Base-by-base conservation (phyloP, 768 basidiomycete species). In the Multifurca ochricompacta region DNA sequence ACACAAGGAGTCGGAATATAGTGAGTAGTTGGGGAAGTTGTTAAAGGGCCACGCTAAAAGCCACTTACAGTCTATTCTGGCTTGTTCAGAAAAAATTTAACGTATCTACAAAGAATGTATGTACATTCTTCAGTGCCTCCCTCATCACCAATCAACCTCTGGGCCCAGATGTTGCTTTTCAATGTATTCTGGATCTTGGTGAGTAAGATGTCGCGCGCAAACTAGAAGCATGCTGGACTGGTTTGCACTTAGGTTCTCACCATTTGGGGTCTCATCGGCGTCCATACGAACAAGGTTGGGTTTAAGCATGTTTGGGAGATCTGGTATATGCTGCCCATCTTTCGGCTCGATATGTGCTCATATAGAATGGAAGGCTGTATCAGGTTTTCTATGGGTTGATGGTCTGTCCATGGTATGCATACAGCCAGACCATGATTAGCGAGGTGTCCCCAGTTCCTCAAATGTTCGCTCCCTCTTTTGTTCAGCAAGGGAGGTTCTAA, bases 301-400 rank as follows among this genome's bases (percentile, higher is more conserved):
- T 89, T 88, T 71, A 86, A 91, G 67, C 83, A 89, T 63, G 78
- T 82, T 55, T 89, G 87, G 86, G 87, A 89, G 66, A 79, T 86
- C 28, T 86, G 85, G 82, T 81, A 59, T 51, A 68, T 51, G 5
- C 19, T 19, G 6, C 34, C 32, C 43, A 9, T 35, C n/a, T 37
- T 28, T 32, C 19, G 25, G 25, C 13, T 16, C 0, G 30, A 36
- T 23, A 37, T 16, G 31, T 11, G 11, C 31, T 51, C n/a, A 46
- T 56, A 23, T 19, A 5, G 7, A 30, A 25, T 19, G 34, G 1
- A 51, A 85, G 83, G 84, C 58, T 79, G 28, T 86, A 84, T 62
- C 83, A 85, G 61, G 82, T 74, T 10, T 83, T 77, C 63, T 86
- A 82, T 61, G 85, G 84, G 14, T 68, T 88, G 27, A 74, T 85